Conservation (phyloP, 495 filamentous ascomycete genomes). For the Penicillium egyptiacum region DNA sequence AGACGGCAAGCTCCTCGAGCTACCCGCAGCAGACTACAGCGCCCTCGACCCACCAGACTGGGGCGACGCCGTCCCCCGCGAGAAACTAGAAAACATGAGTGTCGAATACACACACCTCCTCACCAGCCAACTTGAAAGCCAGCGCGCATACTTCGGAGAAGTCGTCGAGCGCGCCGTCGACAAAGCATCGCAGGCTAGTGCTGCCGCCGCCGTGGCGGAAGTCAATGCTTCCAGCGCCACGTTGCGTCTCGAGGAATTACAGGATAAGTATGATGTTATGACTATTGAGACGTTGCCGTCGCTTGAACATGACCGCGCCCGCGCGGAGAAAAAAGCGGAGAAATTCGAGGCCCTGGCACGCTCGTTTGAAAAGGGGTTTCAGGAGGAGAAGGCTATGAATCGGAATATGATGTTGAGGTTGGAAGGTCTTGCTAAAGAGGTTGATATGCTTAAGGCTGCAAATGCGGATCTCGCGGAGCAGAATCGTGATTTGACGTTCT, state of each 20-base stretch:
- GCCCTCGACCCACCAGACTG: conserved; percentile 47
- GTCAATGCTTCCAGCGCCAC: conserved; percentile 52
- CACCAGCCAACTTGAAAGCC: conserved; percentile 85
- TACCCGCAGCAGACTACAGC: conserved; percentile 57
- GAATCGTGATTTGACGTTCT: conserved; percentile 89
- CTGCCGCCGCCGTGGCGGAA: conserved; percentile 62
- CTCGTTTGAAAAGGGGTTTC: conserved; percentile 70
- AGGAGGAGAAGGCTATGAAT: conserved; percentile 86
- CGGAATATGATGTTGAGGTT: conserved; percentile 76
- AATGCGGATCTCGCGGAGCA: conserved; percentile 70
- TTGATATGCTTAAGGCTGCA: conserved; percentile 54
- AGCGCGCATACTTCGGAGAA: conserved; percentile 92
- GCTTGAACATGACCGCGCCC: conserved; percentile 68
- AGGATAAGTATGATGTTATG: conserved; percentile 55
- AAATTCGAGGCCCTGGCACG: conserved; percentile 75
- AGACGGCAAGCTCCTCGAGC: conserved; percentile 82
- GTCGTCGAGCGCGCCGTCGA: conserved; percentile 87
- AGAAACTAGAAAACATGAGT: conserved; percentile 89
- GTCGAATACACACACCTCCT: conserved; percentile 93
- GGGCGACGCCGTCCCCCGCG: conserved; percentile 75
- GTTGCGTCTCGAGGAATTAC: conserved; percentile 52
- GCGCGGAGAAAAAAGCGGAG: conserved; percentile 64
- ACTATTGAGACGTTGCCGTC: conserved; percentile 57
- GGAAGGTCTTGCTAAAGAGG: conserved; percentile 59
- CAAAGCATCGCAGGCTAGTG: conserved; percentile 75